Evolutionary conservation across 2,329 filamentous ascomycete genomes (phyloP), one percentile per base, ranked within the genome.

Genomic region (Rhynchosporium agropyri): DNA sequence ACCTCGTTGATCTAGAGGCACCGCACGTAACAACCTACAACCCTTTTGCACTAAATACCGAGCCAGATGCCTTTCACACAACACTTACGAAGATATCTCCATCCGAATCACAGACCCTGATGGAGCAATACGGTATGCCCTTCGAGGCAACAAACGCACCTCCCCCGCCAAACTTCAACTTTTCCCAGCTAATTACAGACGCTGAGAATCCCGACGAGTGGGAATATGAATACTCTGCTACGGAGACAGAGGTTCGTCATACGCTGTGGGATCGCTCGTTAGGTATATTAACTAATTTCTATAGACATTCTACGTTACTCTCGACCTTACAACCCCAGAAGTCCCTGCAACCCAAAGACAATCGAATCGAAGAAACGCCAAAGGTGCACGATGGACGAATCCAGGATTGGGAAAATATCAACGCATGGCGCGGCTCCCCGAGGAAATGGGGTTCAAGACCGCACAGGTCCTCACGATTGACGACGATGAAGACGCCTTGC

Each of bases 201-300:
- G 57, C 60, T 9, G 65, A 65, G 9, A 78, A 86, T 63, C 83
- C 88, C 55, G 83, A 86, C 13, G 84, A 87, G 57, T 89, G 84
- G 84, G 86, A 89, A 70, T 88, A 88, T 67, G 86, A 89, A 68
- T 89, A 89, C 70, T 88, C 86, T 0, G 75, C 77, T 2, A 86
- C 84, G 0, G 85, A 89, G 70, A 86, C 80, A 13, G 86, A 89
- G 78, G 85, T 84, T 63, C 20, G 69, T 59, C 5, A 7, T 42
- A 20, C 29, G 6, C 20, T 20, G 20, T 20, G 1, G 20, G 20
- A 38, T 53, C 12, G 38, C 20, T 13, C n/a, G 43, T 15, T 20
- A 45, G 48, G 26, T 3, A 31, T 13, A 28, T n/a, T n/a, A 51
- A 28, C 61, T 69, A 36, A 68, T 50, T 9, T 43, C 31, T 20